Evolutionary conservation across 108 stramenopile genomes (phyloP).

Genomic region (Phaeodactylum tricornutum): DNA sequence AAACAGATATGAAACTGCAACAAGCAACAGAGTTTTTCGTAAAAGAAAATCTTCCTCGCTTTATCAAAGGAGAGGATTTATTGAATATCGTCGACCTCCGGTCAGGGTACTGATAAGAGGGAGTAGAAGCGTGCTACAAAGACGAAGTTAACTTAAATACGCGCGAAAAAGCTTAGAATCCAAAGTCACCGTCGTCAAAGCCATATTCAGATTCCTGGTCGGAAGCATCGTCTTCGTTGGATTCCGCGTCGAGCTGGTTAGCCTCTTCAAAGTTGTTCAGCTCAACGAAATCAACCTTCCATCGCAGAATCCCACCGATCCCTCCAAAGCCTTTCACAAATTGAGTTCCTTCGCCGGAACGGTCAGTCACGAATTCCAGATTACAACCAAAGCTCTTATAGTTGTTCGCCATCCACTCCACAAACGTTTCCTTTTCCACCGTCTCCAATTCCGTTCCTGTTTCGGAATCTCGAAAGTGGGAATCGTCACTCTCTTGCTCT

Average conservation of each 20-base stretch:
- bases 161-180: constrained; percentile 73
- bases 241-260: constrained; percentile 31
- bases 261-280: constrained; percentile 68
- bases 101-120: constrained; percentile 11
- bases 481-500: constrained; percentile 82
- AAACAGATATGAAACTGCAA: constrained; percentile 42
- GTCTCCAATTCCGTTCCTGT: constrained; percentile 93
- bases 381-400: constrained; percentile 95
- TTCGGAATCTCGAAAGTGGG: constrained; percentile 75
- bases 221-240: constrained; percentile 39
- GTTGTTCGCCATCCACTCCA: constrained; percentile 98
- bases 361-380: constrained; percentile 97
- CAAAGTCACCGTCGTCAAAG: constrained; percentile 84
- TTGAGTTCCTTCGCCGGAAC: constrained; percentile 94
- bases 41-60: constrained; percentile 45
- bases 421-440: constrained; percentile 77
- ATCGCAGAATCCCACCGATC: constrained; percentile 95
- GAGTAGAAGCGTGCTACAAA: too few relatives aligned
- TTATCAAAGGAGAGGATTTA: constrained; percentile 9
- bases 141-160: too few relatives aligned
- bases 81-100: constrained; percentile 3
- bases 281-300: constrained; percentile 96
- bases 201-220: constrained; percentile 68
- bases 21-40: constrained; percentile 48
- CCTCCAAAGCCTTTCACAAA: constrained; percentile 99